Conservation (phyloP, 1,284 basidiomycete genomes). For the Mrakiaceae sp. region DNA sequence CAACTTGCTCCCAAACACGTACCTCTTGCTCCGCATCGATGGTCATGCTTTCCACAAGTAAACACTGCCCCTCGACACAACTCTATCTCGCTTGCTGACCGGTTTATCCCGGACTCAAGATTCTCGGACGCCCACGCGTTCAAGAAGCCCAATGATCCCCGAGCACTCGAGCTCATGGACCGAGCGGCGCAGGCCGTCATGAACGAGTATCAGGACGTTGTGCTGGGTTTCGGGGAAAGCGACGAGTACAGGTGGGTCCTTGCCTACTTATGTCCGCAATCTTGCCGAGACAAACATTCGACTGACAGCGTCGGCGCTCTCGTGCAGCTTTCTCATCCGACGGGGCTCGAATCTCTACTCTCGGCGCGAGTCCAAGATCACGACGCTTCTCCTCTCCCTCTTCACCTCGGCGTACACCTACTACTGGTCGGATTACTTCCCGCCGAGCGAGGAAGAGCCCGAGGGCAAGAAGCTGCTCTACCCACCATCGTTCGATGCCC, state of each 20-base stretch:
- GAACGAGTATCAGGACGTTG: slow-evolving; percentile 66
- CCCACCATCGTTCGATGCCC: slow-evolving; percentile 85
- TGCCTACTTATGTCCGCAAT: not conserved
- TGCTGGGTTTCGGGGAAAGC: slow-evolving; percentile 87
- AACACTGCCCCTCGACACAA: slow-evolving; percentile 21
- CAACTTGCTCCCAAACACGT: slow-evolving; percentile 68
- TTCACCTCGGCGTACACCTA: slow-evolving; percentile 91
- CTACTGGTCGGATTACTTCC: slow-evolving; percentile 71
- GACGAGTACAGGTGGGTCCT: slow-evolving; percentile 82
- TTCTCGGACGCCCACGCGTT: slow-evolving; percentile 78
- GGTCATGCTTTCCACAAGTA: slow-evolving; percentile 92
- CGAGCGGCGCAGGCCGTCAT: slow-evolving; percentile 71
- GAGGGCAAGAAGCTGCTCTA: slow-evolving; percentile 51
- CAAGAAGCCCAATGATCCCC: slow-evolving; percentile 79
- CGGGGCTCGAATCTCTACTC: slow-evolving; percentile 67
- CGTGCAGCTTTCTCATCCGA: slow-evolving; percentile 67
- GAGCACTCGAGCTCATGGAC: slow-evolving; percentile 86
- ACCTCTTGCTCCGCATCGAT: slow-evolving; percentile 77
- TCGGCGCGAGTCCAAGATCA: slow-evolving; percentile 76
- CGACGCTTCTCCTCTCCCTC: slow-evolving; percentile 74
- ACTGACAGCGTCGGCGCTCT: not conserved
- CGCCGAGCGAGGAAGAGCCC: slow-evolving; percentile 24
- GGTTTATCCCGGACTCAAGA: slow-evolving; percentile 36
- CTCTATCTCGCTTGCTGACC: not conserved
- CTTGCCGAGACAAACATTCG: not conserved